Base-by-base conservation (phyloP, 305 asterid species). In the Solanum hybrid region DNA sequence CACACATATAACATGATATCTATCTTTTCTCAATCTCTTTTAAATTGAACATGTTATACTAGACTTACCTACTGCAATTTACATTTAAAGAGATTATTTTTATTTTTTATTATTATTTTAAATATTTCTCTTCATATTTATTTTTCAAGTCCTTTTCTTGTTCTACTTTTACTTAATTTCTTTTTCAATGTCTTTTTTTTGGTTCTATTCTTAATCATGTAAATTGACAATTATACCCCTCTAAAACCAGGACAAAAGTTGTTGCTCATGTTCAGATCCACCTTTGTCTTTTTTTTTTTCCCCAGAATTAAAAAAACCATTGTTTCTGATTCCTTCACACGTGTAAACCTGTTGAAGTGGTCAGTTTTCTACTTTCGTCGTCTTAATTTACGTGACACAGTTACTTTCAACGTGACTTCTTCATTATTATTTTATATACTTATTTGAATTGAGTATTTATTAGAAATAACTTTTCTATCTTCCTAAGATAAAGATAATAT, bases 1-100 rank as follows among this genome's bases (percentile, higher is more conserved):
- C 10, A 6, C 2, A 7, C 0, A 16, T 0, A 17, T 17, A 1
- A 56, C n/a, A 0, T 17, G 9, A 56, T 56, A 56, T 56, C 0
- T 0, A 56, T 56, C n/a, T 56, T 51, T 17, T 56, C 4, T 17
- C 7, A 16, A 16, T 16, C 0, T 56, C 10, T 51, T 16, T 51
- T 51, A 16, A 51, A 51, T 51, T 0, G 22, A 51, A 51, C 2
- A 16, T 16, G 0, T 16, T 51, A 8, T 51, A 51, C 22, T 2
- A 16, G n/a, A 51, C 1, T 16, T 17, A 6, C 2, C 64, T 46
- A 46, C 8, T 5, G 22, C 20, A 51, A 51, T 51, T 51, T 56
- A 17, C 4, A 6, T 51, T 6, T 26, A 2, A 72, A 78, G 9
- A 9, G 31, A 36, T 4, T 35, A 78, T 32, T 9, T 9, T 35